Evolutionary conservation across 306 rosid species (phyloP).

Genomic region (Gastrolobium villosum): DNA sequence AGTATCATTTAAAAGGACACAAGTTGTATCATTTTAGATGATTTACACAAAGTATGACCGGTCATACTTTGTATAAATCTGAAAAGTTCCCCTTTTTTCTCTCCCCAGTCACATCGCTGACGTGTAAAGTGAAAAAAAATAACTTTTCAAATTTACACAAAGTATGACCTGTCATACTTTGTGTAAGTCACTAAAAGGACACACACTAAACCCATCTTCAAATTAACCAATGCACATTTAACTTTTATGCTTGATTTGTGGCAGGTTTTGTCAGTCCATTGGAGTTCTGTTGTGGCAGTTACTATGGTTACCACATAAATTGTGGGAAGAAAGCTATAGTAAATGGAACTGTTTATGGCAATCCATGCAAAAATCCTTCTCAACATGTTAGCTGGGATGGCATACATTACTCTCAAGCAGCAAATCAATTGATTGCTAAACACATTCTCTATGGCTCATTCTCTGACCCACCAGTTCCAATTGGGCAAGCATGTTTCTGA

Average conservation of each 20-base stretch:
- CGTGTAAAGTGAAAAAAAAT: too few species aligned
- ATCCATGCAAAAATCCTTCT: conserved; percentile 77
- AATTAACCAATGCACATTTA: neutral
- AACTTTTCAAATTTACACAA: too few species aligned
- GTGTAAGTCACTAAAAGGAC: too few species aligned
- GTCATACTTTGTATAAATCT: too few species aligned
- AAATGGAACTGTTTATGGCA: conserved; percentile 83
- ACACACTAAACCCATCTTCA: too few species aligned
- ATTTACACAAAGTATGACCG: too few species aligned
- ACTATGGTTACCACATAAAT: conserved; percentile 64
- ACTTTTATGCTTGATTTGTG: conserved; percentile 40
- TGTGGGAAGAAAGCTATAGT: conserved; percentile 72
- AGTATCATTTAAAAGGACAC: too few species aligned
- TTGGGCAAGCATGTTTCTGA: conserved; percentile 66
- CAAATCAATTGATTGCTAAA: conserved; percentile 68
- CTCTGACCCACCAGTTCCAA: conserved; percentile 78
- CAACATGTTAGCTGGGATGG: conserved; percentile 90
- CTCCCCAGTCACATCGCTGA: too few species aligned
- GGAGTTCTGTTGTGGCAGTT: conserved; percentile 90
- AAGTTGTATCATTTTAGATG: too few species aligned
- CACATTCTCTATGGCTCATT: conserved; percentile 65
- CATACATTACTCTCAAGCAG: conserved; percentile 87
- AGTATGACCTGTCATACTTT: too few species aligned
- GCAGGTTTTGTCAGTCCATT: conserved; percentile 84
- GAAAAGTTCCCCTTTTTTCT: too few species aligned